A percentile compares a stretch with the other conserved stretches of the same genome.
Evolutionary conservation across 1,284 basidiomycete species (phyloP).

Genomic region (Austropuccinia psidii): DNA sequence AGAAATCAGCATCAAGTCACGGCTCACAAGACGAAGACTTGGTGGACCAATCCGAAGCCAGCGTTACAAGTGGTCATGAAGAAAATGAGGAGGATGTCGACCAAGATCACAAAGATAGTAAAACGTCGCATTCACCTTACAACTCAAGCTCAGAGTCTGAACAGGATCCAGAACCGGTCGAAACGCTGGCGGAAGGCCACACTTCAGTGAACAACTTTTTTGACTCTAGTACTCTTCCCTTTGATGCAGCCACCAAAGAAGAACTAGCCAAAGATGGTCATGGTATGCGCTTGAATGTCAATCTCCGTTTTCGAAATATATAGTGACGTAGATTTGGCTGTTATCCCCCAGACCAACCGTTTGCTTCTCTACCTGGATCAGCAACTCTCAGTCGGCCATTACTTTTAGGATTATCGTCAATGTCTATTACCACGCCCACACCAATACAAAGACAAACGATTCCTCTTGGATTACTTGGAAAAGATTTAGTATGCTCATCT

Average conservation of each 20-base stretch:
- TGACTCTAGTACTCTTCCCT: slow-evolving; percentile 22
- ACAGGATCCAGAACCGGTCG: neutral
- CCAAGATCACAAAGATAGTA: slow-evolving; percentile 44
- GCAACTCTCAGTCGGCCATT: slow-evolving; percentile 77
- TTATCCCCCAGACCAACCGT: slow-evolving; percentile 23
- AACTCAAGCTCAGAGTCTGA: neutral
- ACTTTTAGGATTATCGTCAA: slow-evolving; percentile 70
- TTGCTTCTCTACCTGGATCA: slow-evolving; percentile 33
- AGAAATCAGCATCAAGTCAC: too few relatives aligned
- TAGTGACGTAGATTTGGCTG: neutral
- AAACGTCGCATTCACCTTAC: neutral
- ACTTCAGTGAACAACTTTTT: slow-evolving; percentile 12
- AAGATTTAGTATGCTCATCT: slow-evolving; percentile 88
- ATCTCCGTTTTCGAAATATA: neutral
- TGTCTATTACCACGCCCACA: slow-evolving; percentile 78
- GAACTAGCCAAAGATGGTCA: slow-evolving; percentile 33
- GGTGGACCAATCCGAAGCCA: too few relatives aligned
- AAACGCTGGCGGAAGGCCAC: neutral
- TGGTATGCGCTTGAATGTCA: neutral
- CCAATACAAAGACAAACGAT: slow-evolving; percentile 91
- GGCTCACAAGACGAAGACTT: too few relatives aligned
- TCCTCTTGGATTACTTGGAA: slow-evolving; percentile 82
- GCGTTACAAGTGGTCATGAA: neutral
- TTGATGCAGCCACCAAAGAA: slow-evolving; percentile 29
- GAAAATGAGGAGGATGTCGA: slow-evolving; percentile 36